phyloP scores from a whole-genome alignment of 768 basidiomycete species.

The Daedalea quercina region DNA sequence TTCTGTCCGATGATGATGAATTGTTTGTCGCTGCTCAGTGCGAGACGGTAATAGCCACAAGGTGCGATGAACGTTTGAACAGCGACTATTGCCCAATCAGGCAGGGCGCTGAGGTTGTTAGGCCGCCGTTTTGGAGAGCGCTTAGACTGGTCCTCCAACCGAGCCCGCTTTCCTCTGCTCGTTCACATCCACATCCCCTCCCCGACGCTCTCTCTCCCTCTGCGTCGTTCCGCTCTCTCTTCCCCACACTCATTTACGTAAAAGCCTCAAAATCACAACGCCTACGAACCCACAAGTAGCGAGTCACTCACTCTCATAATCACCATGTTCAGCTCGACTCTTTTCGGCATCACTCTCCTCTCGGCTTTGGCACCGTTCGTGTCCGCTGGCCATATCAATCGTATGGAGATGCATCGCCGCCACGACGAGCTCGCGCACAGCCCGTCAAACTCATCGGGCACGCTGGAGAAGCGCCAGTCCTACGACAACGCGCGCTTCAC shows the following conservation, averaged over 20 bases:
- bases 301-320: neutral
- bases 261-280: neutral
- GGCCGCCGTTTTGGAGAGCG: neutral
- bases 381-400: conserved; percentile 9
- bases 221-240: conserved; percentile 8
- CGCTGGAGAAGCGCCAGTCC: conserved; percentile 11
- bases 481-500: conserved; percentile 25
- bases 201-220: neutral
- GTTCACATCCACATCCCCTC: neutral
- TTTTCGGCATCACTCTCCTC: conserved; percentile 16
- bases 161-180: neutral
- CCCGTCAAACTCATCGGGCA: conserved; percentile 11
- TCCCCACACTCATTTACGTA: conserved; percentile 15
- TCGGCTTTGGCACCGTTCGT: conserved; percentile 18
- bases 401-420: conserved; percentile 13
- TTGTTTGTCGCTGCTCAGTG: no score
- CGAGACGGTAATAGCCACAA: no score
- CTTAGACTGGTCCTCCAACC: neutral
- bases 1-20: no score
- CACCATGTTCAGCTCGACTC: conserved; percentile 19
- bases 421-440: conserved; percentile 24
- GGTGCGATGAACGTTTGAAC: no score
- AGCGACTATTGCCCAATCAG: neutral
- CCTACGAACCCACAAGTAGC: neutral
- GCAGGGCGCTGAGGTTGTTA: neutral